These are phyloP conservation scores for Hypoxylon perforatum DNA, from an alignment of 495 filamentous ascomycete genomes.

Conservation along the genomic window DNA sequence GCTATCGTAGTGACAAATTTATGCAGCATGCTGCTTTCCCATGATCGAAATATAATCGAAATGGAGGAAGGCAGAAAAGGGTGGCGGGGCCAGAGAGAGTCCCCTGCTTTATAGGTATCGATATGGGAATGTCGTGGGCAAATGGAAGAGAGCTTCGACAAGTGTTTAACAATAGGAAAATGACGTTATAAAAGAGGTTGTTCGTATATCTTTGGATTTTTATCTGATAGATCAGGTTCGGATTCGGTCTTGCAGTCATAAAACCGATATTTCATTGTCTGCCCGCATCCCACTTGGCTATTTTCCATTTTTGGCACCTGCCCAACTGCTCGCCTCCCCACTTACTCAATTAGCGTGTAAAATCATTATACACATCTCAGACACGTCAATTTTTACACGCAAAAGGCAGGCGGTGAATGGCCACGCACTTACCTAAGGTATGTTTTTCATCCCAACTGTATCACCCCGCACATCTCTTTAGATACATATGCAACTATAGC, in stretches of 20 bases:
- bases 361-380: constrained; percentile 27
- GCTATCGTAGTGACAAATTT: constrained; percentile 23
- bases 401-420: constrained; percentile 35
- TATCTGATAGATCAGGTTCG: background rate
- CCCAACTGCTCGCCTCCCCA: constrained; percentile 33
- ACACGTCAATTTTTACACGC: constrained; percentile 28
- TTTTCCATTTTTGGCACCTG: constrained; percentile 4
- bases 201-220: constrained; percentile 16
- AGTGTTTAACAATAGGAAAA: background rate
- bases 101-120: background rate
- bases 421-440: background rate
- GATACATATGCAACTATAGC: constrained; percentile 14
- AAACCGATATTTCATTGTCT: constrained; percentile 28
- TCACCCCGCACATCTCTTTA: constrained; percentile 13
- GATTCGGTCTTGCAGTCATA: constrained; percentile 13
- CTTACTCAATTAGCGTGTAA: constrained; percentile 39
- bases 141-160: background rate
- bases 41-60: constrained; percentile 27
- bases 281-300: constrained; percentile 1
- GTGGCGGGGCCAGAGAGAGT: background rate
- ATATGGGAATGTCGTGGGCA: no score
- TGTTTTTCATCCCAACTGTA: no score
- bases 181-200: background rate
- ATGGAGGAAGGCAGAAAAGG: constrained; percentile 4
- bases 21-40: constrained; percentile 43